Evolutionary conservation across 2,329 filamentous ascomycete genomes (phyloP).

Genomic region (Rhinocladiella similis): DNA sequence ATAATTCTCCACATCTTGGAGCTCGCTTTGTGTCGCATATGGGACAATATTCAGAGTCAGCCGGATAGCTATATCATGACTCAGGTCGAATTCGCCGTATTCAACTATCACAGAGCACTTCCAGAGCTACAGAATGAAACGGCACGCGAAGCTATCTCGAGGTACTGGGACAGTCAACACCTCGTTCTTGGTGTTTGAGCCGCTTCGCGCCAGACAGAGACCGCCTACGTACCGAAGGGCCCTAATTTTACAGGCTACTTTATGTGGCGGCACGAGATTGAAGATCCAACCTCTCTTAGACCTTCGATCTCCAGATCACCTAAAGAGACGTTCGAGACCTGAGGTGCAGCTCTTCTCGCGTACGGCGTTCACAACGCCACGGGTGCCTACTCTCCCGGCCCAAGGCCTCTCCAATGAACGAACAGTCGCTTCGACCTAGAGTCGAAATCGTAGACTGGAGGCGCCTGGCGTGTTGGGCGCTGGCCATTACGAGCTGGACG

Average conservation of each 20-base stretch:
- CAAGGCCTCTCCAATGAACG: too few species aligned
- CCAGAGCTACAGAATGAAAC: constrained; percentile 27
- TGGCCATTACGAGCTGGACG: too few species aligned
- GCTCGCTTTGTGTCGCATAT: constrained; percentile 62
- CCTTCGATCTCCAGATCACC: too few species aligned
- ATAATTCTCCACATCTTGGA: constrained; percentile 67
- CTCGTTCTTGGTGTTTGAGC: constrained; percentile 8
- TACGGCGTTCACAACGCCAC: too few species aligned
- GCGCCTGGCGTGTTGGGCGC: too few species aligned
- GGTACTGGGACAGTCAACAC: constrained; percentile 27
- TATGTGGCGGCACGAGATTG: too few species aligned
- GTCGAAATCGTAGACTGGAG: too few species aligned
- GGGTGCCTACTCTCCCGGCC: too few species aligned
- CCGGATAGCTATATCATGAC: constrained; percentile 72
- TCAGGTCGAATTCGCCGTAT: constrained; percentile 76
- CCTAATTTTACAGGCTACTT: neutral
- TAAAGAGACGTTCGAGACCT: too few species aligned
- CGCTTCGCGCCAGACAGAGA: neutral
- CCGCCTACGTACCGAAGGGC: neutral
- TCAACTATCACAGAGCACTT: constrained; percentile 55
- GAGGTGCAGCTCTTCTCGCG: too few species aligned
- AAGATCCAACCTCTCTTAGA: too few species aligned
- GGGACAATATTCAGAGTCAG: constrained; percentile 64
- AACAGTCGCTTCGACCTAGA: too few species aligned
- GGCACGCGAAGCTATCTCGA: constrained; percentile 25